phyloP scores from a whole-genome alignment of 129 eudicot species.

The Helichrysum umbraculigerum region DNA sequence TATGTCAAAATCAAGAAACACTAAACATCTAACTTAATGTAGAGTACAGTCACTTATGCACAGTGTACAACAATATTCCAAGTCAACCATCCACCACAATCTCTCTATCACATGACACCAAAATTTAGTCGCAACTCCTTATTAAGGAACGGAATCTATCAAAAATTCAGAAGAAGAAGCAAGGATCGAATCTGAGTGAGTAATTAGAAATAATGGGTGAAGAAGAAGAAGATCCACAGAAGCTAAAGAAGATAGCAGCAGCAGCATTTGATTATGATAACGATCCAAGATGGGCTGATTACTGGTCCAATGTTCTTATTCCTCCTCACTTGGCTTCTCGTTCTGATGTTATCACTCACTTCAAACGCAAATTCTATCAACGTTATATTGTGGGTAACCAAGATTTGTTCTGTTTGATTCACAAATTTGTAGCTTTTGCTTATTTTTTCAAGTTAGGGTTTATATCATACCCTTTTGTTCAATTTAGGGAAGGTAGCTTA shows the following conservation, averaged over 20 bases:
- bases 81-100: too few relatives aligned
- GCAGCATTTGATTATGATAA: slow-evolving; percentile 84
- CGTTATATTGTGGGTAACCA: slow-evolving; percentile 66
- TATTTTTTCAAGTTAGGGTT: slow-evolving; percentile 3
- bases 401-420: background rate
- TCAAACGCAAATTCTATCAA: slow-evolving; percentile 92
- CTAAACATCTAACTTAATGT: too few relatives aligned
- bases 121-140: too few relatives aligned
- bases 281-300: slow-evolving; percentile 88
- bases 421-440: background rate
- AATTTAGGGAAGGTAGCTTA: background rate
- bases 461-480: background rate
- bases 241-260: slow-evolving; percentile 84
- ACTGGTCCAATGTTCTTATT: slow-evolving; percentile 95
- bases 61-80: too few relatives aligned
- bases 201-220: slow-evolving; percentile 43
- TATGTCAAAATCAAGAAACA: too few relatives aligned
- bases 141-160: too few relatives aligned
- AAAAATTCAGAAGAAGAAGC: background rate
- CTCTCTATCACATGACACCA: too few relatives aligned
- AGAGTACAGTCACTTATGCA: too few relatives aligned
- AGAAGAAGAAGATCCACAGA: slow-evolving; percentile 74
- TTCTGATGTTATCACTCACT: slow-evolving; percentile 74
- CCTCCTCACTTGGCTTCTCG: slow-evolving; percentile 94
- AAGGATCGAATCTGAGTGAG: too few relatives aligned